Conservation (phyloP, 140 eudicot species). For the Erigeron philadelphicus region DNA sequence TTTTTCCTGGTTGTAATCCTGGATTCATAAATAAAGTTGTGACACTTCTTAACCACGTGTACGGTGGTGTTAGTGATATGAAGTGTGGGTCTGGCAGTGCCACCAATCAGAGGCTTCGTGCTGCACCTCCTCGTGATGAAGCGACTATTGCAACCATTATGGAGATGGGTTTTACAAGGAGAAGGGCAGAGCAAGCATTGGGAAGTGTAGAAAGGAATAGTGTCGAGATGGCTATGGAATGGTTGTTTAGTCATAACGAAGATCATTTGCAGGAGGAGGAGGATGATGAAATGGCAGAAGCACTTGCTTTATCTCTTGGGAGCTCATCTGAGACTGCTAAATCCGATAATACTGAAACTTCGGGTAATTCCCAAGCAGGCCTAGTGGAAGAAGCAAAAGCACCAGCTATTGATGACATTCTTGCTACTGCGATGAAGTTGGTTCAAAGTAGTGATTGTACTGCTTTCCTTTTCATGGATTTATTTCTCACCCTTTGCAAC, state of each 20-base stretch:
- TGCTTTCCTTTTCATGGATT: conserved; percentile 2
- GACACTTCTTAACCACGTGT: conserved; percentile 45
- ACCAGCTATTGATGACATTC: background rate
- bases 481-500: background rate
- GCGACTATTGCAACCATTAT: conserved; percentile 12
- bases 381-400: background rate
- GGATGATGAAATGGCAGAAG: conserved; percentile 15
- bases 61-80: conserved; percentile 44
- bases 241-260: conserved; percentile 13
- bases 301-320: conserved; percentile 19
- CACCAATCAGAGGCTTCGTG: background rate
- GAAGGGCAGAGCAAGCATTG: conserved; percentile 11
- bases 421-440: background rate
- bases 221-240: conserved; percentile 16
- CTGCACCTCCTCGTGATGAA: background rate
- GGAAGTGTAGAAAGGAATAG: background rate
- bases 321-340: background rate
- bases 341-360: background rate
- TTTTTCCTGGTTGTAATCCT: conserved; percentile 51
- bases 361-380: background rate
- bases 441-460: conserved; percentile 1
- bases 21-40: conserved; percentile 41
- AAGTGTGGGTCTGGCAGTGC: background rate
- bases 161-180: conserved; percentile 14
- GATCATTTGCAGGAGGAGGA: background rate